phyloP scores from a whole-genome alignment of 2,329 filamentous ascomycete species.

The Dothiorella sarmentorum region DNA sequence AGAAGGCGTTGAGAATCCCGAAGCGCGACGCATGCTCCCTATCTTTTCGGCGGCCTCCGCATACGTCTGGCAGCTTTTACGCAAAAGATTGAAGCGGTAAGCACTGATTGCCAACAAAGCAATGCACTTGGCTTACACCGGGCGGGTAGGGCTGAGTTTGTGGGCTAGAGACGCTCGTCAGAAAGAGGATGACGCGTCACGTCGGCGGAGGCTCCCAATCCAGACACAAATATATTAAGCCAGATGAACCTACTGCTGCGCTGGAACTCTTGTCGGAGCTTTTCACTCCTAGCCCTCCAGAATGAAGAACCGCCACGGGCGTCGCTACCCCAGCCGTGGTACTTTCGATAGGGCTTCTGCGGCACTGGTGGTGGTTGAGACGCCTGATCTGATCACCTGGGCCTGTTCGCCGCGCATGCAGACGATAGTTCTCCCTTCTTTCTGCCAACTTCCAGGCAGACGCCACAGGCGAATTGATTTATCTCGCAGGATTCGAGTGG shows the following conservation, averaged over 20 bases:
- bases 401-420: not conserved
- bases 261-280: not conserved
- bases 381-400: conserved; percentile 1
- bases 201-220: conserved; percentile 1
- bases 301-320: conserved; percentile 2
- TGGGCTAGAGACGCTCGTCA: not conserved
- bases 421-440: conserved; percentile 1
- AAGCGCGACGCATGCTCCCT: not conserved
- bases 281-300: not conserved
- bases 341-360: not conserved
- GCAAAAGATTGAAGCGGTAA: not conserved
- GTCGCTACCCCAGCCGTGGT: not conserved
- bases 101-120: not conserved
- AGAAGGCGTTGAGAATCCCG: not conserved
- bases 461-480: not conserved
- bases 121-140: not conserved
- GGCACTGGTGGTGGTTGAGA: not conserved
- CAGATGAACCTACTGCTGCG: conserved; percentile 3
- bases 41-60: not conserved
- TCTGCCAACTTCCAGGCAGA: conserved; percentile 1
- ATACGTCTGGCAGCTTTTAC: not conserved
- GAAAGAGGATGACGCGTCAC: conserved; percentile 4
- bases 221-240: conserved; percentile 9
- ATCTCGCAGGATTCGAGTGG: not conserved
- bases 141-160: not conserved